phyloP scores from a whole-genome alignment of 2,329 filamentous ascomycete genomes.

The Calonectria honghensis region DNA sequence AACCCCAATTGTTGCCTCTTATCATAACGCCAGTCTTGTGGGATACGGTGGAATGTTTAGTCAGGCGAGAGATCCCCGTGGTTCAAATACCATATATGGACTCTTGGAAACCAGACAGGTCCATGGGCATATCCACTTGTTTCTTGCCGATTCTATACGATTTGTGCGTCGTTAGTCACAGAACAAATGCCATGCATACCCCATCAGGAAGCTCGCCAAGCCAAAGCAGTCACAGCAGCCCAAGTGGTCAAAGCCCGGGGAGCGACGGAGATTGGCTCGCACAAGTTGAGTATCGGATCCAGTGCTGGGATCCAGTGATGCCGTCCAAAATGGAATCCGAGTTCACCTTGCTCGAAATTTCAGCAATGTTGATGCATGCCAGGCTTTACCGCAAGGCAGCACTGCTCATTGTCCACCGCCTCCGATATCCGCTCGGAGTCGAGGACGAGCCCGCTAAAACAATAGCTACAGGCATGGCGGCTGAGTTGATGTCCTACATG shows the following conservation, averaged over 20 bases:
- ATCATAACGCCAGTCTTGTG: not conserved
- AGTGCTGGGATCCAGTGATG: not conserved
- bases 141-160: conserved; percentile 13
- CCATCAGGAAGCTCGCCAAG: not conserved
- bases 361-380: conserved; percentile 16
- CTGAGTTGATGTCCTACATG: not conserved
- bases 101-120: not conserved
- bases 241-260: not conserved
- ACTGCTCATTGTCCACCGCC: conserved; percentile 14
- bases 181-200: not conserved
- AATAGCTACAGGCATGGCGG: not conserved
- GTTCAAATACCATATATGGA: not conserved
- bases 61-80: conserved; percentile 2
- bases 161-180: not conserved
- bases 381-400: conserved; percentile 6
- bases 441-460: not conserved
- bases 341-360: not conserved
- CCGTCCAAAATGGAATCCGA: not conserved
- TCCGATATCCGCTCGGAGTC: conserved; percentile 5
- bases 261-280: not conserved
- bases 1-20: not conserved
- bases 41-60: conserved; percentile 10
- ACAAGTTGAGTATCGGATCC: not conserved
- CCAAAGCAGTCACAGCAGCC: too few relatives aligned
- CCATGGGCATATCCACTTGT: not conserved